Percentiles rank a stretch among this genome's conserved stretches.
Conservation (phyloP, 202 grass and related monocot genomes). For the Zoysia matrella region DNA sequence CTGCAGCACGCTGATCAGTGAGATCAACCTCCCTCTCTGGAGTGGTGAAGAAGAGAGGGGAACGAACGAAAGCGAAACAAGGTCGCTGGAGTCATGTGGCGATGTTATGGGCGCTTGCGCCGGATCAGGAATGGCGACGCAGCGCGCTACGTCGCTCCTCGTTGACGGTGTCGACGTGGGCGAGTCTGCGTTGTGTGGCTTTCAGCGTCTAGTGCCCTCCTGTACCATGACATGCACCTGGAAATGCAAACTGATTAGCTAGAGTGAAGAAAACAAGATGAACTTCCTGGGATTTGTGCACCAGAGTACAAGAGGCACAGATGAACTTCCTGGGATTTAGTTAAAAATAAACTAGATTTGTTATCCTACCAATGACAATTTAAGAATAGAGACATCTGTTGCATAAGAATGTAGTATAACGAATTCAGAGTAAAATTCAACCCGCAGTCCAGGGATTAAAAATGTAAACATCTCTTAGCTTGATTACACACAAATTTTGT, state of each 20-base stretch:
- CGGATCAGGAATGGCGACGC: conserved; percentile 31
- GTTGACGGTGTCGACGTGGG: conserved; percentile 6
- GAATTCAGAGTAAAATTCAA: too few species aligned
- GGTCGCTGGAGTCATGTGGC: conserved; percentile 40
- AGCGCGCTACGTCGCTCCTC: conserved; percentile 13
- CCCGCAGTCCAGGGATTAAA: too few species aligned
- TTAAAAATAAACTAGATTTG: too few species aligned
- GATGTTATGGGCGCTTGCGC: conserved; percentile 34
- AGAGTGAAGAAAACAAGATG: background rate
- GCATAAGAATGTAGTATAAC: too few species aligned
- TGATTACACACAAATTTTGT: too few species aligned
- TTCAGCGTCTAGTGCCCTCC: background rate
- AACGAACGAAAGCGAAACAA: background rate
- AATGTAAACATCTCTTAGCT: too few species aligned
- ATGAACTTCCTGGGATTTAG: too few species aligned
- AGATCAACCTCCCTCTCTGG: too few species aligned
- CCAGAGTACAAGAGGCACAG: background rate
- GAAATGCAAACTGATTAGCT: background rate
- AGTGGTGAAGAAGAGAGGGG: background rate
- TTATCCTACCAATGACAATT: too few species aligned
- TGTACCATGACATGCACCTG: background rate
- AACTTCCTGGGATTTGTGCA: background rate
- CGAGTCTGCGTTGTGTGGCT: background rate
- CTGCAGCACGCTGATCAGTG: too few species aligned
- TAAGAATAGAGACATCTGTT: too few species aligned